A percentile compares a stretch with the other conserved stretches of the same genome.
phyloP scores from a whole-genome alignment of 176 grass and related monocot genomes.

The Juncus effusus region DNA sequence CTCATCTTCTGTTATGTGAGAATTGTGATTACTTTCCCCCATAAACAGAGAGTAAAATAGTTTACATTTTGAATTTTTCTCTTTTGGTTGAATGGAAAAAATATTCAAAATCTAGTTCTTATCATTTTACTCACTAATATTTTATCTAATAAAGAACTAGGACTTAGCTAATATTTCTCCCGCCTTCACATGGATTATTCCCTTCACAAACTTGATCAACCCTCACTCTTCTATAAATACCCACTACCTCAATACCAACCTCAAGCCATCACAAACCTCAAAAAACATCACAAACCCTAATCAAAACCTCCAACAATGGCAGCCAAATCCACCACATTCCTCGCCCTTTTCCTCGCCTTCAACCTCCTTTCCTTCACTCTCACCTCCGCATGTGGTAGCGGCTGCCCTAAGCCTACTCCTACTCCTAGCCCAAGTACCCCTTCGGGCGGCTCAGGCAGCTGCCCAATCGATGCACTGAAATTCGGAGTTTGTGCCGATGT shows the following conservation, averaged over 20 bases:
- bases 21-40: too few species aligned
- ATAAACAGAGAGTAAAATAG: too few species aligned
- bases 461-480: slow-evolving; percentile 27
- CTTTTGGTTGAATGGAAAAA: too few species aligned
- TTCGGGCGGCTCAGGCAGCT: background rate
- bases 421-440: background rate
- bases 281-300: slow-evolving; percentile 2
- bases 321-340: slow-evolving; percentile 23
- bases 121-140: too few species aligned
- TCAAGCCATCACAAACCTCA: slow-evolving; percentile 23
- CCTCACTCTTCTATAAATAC: slow-evolving; percentile 15
- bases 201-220: too few species aligned
- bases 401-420: background rate
- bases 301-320: slow-evolving; percentile 17
- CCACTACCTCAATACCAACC: background rate
- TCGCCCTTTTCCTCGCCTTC: slow-evolving; percentile 24
- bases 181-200: too few species aligned
- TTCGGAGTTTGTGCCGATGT: slow-evolving; percentile 30
- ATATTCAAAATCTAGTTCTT: too few species aligned
- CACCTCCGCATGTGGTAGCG: slow-evolving; percentile 15
- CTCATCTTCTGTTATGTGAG: too few species aligned
- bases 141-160: too few species aligned
- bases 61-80: too few species aligned
- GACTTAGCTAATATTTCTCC: too few species aligned
- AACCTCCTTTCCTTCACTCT: slow-evolving; percentile 34